These are phyloP conservation scores for Vaccinium vitisidaea DNA, from an alignment of 148 eudicot genomes.

Conservation along the genomic window DNA sequence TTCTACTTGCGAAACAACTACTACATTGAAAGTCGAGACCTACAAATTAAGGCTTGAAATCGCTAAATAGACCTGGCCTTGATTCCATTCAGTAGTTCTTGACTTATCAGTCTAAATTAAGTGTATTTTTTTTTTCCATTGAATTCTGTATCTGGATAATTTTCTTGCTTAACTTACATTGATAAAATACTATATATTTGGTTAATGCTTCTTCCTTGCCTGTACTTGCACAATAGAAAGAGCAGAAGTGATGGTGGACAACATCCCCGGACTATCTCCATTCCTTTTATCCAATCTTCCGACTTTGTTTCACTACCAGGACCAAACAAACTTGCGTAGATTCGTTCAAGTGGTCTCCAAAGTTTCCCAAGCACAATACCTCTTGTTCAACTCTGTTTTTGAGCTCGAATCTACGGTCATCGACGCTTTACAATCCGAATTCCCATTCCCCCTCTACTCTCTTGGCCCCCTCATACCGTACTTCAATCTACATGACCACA, in stretches of 20 bases:
- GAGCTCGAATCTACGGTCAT: slow-evolving; percentile 37
- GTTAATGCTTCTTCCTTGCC: not conserved
- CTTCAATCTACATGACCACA: slow-evolving; percentile 3
- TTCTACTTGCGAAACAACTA: no score
- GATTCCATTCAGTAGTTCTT: no score
- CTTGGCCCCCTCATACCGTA: slow-evolving; percentile 39
- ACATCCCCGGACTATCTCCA: no score
- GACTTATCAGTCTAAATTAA: no score
- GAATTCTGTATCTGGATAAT: not conserved
- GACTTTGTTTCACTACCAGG: not conserved
- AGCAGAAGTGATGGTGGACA: no score
- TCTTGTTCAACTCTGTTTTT: slow-evolving; percentile 32
- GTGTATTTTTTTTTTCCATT: no score
- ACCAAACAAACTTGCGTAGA: slow-evolving; percentile 7
- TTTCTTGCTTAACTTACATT: not conserved
- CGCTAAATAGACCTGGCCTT: no score
- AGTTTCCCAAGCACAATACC: slow-evolving; percentile 25
- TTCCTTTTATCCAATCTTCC: no score
- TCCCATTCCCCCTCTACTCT: slow-evolving; percentile 25
- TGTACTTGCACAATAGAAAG: no score
- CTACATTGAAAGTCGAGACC: no score
- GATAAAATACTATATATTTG: not conserved
- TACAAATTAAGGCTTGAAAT: no score
- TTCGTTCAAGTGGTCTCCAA: not conserved
- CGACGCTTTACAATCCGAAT: slow-evolving; percentile 10